Evolutionary conservation across 2,329 filamentous ascomycete genomes (phyloP).

Genomic region (Colletotrichum orbiculare): DNA sequence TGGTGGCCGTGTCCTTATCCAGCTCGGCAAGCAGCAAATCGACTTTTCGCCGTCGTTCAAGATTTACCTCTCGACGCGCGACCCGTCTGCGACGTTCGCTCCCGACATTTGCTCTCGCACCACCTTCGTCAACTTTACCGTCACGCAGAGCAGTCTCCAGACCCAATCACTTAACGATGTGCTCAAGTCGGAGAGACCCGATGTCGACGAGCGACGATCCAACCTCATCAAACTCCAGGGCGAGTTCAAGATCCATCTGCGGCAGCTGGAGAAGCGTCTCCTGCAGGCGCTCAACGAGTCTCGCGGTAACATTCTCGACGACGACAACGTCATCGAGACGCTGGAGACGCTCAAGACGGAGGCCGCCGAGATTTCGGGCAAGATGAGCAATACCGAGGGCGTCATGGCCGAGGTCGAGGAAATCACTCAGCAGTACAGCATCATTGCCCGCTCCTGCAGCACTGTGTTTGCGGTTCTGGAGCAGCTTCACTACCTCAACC

Average conservation of each 20-base stretch:
- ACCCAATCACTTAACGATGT: constrained; percentile 98
- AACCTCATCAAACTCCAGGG: constrained; percentile 99
- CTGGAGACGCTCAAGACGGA: constrained; percentile 98
- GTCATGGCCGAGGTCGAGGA: constrained; percentile 98
- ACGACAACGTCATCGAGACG: constrained; percentile 98
- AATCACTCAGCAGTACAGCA: constrained; percentile 93
- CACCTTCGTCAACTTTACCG: constrained; percentile 99
- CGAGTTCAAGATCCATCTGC: constrained; percentile 98
- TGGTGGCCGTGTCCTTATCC: constrained; percentile 95
- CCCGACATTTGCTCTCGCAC: constrained; percentile 98
- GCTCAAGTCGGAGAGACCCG: constrained; percentile 94
- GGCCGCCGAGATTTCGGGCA: constrained; percentile 92
- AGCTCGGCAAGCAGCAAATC: constrained; percentile 98
- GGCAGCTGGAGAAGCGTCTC: constrained; percentile 92
- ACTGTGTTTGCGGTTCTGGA: constrained; percentile 97
- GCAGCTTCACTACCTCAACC: constrained; percentile 97
- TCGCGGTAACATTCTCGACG: constrained; percentile 96
- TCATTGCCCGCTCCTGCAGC: constrained; percentile 94
- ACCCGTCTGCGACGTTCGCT: constrained; percentile 94
- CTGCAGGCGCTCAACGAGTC: constrained; percentile 97
- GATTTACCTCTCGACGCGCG: constrained; percentile 92
- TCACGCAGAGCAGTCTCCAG: constrained; percentile 98
- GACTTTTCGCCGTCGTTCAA: constrained; percentile 98
- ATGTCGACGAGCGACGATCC: constrained; percentile 94
- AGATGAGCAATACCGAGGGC: constrained; percentile 96